Conservation (phyloP, 345 rosid genomes). For the Pugionium dolabratum region DNA sequence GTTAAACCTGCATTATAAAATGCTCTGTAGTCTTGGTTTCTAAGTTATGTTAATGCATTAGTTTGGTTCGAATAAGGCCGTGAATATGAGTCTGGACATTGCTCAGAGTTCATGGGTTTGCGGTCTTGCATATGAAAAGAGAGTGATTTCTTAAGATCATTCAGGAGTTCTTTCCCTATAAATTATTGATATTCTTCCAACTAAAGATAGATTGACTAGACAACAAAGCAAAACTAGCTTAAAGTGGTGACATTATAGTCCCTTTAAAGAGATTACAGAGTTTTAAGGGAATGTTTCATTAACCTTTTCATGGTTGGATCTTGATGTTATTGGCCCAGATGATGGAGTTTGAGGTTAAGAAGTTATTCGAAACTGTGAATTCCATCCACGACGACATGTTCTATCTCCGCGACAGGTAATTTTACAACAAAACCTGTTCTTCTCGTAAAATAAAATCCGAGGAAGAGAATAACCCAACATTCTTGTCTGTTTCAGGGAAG, state of each 20-base stretch:
- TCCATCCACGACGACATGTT: constrained; percentile 83
- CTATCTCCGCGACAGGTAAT: constrained; percentile 83
- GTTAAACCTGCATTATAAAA: background rate
- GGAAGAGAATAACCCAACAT: background rate
- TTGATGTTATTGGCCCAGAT: constrained; percentile 48
- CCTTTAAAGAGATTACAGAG: background rate
- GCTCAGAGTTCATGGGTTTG: background rate
- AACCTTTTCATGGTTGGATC: constrained; percentile 9
- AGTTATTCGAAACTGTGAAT: constrained; percentile 60
- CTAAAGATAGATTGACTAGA: constrained; percentile 1
- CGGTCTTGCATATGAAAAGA: background rate
- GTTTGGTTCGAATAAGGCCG: background rate
- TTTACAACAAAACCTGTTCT: constrained; percentile 4
- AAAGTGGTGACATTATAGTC: background rate
- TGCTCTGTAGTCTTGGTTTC: constrained; percentile 9
- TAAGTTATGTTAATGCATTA: constrained; percentile 11
- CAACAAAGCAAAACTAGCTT: constrained; percentile 8
- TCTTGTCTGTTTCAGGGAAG: constrained; percentile 53
- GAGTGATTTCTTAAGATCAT: background rate
- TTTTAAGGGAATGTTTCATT: constrained; percentile 7
- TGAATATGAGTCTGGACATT: constrained; percentile 3
- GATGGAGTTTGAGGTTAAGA: constrained; percentile 85
- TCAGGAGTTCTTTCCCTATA: background rate
- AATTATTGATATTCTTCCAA: constrained; percentile 9
- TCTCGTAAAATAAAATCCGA: background rate